Conservation (phyloP, 441 rosid genomes). For the Macaranga tanarius region DNA sequence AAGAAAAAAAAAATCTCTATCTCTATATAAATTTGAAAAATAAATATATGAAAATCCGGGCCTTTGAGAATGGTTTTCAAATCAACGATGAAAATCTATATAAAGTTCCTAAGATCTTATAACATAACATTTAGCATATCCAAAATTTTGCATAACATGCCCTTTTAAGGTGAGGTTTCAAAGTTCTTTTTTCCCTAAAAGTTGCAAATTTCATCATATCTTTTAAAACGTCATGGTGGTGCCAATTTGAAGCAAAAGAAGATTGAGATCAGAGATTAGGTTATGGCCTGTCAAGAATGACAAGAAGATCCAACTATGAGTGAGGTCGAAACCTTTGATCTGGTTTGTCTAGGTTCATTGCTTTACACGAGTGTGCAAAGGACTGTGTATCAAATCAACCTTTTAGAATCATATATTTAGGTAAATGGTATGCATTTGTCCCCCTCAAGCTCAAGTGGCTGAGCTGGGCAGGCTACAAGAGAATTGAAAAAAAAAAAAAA, state of each 20-base stretch:
- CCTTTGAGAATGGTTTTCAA: too few species aligned
- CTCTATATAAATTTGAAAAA: too few species aligned
- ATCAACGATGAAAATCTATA: background rate
- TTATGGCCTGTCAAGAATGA: background rate
- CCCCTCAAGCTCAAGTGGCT: conserved; percentile 24
- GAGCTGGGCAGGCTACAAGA: conserved; percentile 14
- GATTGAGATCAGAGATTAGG: background rate
- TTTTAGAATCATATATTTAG: conserved; percentile 20
- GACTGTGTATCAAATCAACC: background rate
- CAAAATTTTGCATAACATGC: background rate
- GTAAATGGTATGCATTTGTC: conserved; percentile 24
- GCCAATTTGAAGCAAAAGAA: background rate
- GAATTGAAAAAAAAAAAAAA: background rate
- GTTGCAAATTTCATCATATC: too few species aligned
- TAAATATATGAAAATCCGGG: too few species aligned
- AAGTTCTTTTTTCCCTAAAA: background rate
- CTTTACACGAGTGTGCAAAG: conserved; percentile 3
- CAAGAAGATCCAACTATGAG: conserved; percentile 7
- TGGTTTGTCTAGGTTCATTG: conserved; percentile 32
- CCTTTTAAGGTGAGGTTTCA: background rate
- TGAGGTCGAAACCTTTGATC: background rate
- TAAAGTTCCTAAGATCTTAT: background rate
- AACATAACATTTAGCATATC: background rate
- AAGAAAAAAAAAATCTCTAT: too few species aligned
- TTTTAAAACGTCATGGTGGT: background rate